Evolutionary conservation across 2,329 filamentous ascomycete species (phyloP), one percentile per base, ranked within the genome.

Genomic region (Metarhizium humberi): DNA sequence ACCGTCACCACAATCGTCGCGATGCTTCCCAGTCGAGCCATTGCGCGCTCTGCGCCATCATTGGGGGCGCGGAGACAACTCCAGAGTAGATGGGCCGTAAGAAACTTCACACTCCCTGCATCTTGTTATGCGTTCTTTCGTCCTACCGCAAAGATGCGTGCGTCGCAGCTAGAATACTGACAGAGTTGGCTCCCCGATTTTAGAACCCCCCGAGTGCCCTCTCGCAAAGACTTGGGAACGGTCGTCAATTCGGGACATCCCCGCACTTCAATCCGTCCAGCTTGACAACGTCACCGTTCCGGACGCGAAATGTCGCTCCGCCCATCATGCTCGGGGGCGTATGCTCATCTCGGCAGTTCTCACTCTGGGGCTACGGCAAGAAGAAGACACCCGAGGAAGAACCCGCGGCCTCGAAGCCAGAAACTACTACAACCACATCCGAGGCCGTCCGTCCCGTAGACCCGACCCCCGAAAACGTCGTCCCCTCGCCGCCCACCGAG

Each of bases 1-100:
- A 20, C 45, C 25, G n/a, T 48, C 45, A 48, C 13, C 45, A 11
- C 43, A 25, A 29, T 25, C 45, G 64, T 60, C 67, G 69, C 61
- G 56, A 76, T 76, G 74, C 69, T 76, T 64, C 72, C 73, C 56
- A 75, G 73, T 59, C 72, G 73, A 72, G 73, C 72, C 64, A 67
- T 74, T 62, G 66, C 69, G 61, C 70, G 71, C 60, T 70, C 71
- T 53, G 58, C 73, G 55, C 67, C 71, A 59, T 67, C 70, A 46
- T 60, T 62, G 58, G 63, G 64, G 53, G 50, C 64, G 45, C 65
- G 66, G 58, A 68, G 65, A 60, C 67, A 65, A 54, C 49, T 67
- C 32, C 61, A 61, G 16, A 61, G 57, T 54, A 66, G 64, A 64
- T 60, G 62, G 25, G 69, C 72, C 36, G 66, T 57, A 18, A 8